Percentiles rank a stretch among this genome's conserved stretches.
These are phyloP conservation scores for Candida ortonii DNA, from an alignment of 805 yeast genomes.

Conservation along the genomic window DNA sequence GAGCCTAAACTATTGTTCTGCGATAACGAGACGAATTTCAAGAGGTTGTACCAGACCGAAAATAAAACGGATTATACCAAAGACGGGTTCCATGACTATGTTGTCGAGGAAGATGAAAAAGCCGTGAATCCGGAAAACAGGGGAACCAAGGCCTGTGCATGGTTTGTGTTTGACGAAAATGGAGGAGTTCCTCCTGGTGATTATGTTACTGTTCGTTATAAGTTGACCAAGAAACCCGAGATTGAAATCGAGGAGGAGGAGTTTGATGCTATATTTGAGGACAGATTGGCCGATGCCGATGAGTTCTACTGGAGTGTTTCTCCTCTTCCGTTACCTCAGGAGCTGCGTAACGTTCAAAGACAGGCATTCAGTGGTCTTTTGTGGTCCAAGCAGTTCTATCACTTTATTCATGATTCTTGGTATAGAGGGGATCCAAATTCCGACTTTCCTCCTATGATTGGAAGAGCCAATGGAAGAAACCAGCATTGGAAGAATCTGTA, in stretches of 20 bases:
- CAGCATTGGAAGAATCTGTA: conserved; percentile 86
- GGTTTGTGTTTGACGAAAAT: conserved; percentile 72
- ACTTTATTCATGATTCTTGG: conserved; percentile 85
- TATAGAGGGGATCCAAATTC: conserved; percentile 77
- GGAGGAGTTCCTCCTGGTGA: conserved; percentile 86
- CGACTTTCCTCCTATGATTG: conserved; percentile 71
- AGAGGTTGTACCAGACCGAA: conserved; percentile 60
- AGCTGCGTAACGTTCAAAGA: conserved; percentile 77
- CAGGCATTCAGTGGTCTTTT: conserved; percentile 92
- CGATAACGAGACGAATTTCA: conserved; percentile 81
- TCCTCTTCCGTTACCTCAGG: conserved; percentile 80
- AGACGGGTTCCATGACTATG: conserved; percentile 87
- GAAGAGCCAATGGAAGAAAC: conserved; percentile 85
- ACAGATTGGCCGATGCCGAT: conserved; percentile 84
- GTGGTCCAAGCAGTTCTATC: conserved; percentile 92
- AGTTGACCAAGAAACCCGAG: conserved; percentile 39
- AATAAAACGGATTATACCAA: conserved; percentile 64
- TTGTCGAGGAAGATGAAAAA: conserved; percentile 56
- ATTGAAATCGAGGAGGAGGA: conserved; percentile 62
- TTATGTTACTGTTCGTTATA: conserved; percentile 80
- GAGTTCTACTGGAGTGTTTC: conserved; percentile 87
- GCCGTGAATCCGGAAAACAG: conserved; percentile 65
- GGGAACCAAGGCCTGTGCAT: conserved; percentile 86
- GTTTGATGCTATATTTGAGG: conserved; percentile 65
- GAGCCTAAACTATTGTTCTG: conserved; percentile 79